These are phyloP conservation scores for Jaenimonas drosophilae DNA, from an alignment of 208 protist species.

Conservation along the genomic window DNA sequence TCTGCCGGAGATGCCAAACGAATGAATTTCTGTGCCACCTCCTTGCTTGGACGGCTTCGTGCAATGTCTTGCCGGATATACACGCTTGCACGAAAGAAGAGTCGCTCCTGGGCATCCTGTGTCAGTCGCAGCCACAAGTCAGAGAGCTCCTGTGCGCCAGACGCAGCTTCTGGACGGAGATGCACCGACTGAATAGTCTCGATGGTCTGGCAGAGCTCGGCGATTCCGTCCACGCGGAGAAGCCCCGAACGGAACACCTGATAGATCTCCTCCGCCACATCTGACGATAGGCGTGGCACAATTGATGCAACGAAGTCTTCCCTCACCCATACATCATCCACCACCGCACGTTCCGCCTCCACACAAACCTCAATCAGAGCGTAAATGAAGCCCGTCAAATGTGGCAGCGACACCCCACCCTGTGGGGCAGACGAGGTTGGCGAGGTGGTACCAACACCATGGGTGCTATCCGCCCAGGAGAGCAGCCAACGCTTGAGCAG, in stretches of 20 bases:
- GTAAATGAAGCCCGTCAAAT: conserved; percentile 42
- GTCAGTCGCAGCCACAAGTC: conserved; percentile 63
- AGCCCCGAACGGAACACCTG: conserved; percentile 72
- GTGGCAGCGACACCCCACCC: too few relatives aligned
- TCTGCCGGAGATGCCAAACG: neutral
- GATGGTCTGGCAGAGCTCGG: conserved; percentile 57
- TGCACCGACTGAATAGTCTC: conserved; percentile 50
- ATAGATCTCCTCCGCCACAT: conserved; percentile 64
- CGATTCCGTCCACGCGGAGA: conserved; percentile 63
- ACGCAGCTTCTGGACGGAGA: conserved; percentile 8
- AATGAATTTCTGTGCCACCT: conserved; percentile 28
- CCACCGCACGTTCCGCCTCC: conserved; percentile 32
- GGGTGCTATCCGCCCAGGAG: conserved; percentile 6
- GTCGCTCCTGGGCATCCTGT: conserved; percentile 79
- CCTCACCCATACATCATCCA: conserved; percentile 65
- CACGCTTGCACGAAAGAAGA: conserved; percentile 76
- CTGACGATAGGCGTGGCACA: conserved; percentile 40
- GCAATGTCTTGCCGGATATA: conserved; percentile 56
- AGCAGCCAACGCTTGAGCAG: conserved; percentile 53
- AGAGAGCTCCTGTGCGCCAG: conserved; percentile 25
- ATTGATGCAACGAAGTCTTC: conserved; percentile 50
- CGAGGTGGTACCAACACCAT: too few relatives aligned
- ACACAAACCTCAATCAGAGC: conserved; percentile 46
- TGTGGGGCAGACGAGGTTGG: too few relatives aligned
- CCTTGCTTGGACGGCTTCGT: conserved; percentile 19